A percentile compares a stretch with the other conserved stretches of the same genome.
These are phyloP conservation scores for Yarrowia hollandica DNA, from an alignment of 805 yeast genomes.

Conservation along the genomic window DNA sequence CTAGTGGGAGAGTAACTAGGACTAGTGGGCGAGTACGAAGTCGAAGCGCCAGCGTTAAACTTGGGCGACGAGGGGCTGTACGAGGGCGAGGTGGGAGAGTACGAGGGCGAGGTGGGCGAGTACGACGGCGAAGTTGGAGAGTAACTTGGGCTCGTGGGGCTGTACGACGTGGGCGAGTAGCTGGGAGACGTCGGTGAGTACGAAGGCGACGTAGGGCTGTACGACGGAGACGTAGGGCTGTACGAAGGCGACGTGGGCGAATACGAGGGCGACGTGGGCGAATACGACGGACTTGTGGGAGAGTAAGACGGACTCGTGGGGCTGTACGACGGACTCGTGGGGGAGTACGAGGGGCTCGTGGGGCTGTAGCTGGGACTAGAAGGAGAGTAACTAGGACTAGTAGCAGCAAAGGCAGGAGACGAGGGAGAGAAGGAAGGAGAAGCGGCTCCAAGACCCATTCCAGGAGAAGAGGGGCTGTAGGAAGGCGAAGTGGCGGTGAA, in stretches of 20 bases:
- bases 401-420: conserved; percentile 66
- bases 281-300: conserved; percentile 62
- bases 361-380: conserved; percentile 79
- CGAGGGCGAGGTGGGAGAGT: conserved; percentile 76
- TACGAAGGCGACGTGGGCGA: conserved; percentile 65
- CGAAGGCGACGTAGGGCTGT: conserved; percentile 62
- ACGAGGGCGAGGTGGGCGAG: conserved; percentile 64
- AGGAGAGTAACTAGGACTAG: conserved; percentile 74
- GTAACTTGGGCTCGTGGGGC: conserved; percentile 63
- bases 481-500: conserved; percentile 58
- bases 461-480: conserved; percentile 68
- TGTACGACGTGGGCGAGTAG: conserved; percentile 66
- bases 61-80: conserved; percentile 79
- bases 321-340: conserved; percentile 75
- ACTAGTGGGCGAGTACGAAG: conserved; percentile 74
- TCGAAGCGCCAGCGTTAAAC: conserved; percentile 48
- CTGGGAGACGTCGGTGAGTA: conserved; percentile 71
- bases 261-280: conserved; percentile 71
- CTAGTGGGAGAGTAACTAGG: conserved; percentile 55
- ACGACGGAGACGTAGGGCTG: conserved; percentile 70
- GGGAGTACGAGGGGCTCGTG: conserved; percentile 77
- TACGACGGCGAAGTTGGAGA: conserved; percentile 66
- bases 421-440: conserved; percentile 72
- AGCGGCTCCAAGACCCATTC: conserved; percentile 53
- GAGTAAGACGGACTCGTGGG: conserved; percentile 59